Percentiles rank a stretch among this genome's conserved stretches.
These are phyloP conservation scores for Nitzschia sp. DNA, from an alignment of 108 stramenopile genomes.

Conservation along the genomic window DNA sequence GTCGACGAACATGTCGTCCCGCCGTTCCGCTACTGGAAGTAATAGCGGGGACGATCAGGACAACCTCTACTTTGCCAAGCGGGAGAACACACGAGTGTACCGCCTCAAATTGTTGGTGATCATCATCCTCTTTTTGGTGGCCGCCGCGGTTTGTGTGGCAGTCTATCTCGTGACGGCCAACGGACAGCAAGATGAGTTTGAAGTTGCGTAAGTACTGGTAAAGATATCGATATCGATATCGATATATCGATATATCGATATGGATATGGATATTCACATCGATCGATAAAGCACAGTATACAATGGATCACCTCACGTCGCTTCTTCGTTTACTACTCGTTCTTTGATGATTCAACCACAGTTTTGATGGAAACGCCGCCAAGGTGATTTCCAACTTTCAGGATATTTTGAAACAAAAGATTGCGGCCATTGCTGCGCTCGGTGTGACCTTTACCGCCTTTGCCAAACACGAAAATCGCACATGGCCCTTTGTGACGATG, in stretches of 20 bases:
- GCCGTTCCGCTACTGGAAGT: background rate
- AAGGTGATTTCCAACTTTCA: slow-evolving; percentile 7
- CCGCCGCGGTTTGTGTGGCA: background rate
- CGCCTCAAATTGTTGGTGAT: background rate
- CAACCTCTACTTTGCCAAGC: slow-evolving; percentile 3
- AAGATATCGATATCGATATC: background rate
- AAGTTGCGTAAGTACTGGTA: background rate
- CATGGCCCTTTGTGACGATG: slow-evolving; percentile 27
- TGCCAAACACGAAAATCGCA: slow-evolving; percentile 1
- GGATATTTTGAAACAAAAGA: background rate
- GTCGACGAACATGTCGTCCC: background rate
- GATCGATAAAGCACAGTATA: too few relatives aligned
- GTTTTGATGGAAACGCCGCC: background rate
- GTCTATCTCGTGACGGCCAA: background rate
- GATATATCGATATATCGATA: too few relatives aligned
- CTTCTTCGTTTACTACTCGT: too few relatives aligned
- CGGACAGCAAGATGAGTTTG: slow-evolving; percentile 2
- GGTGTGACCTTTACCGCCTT: slow-evolving; percentile 1
- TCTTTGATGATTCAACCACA: background rate
- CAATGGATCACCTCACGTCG: too few relatives aligned
- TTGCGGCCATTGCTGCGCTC: slow-evolving; percentile 18
- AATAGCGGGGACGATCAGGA: background rate
- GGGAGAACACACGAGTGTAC: background rate
- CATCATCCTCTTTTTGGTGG: slow-evolving; percentile 7
- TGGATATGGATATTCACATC: too few relatives aligned